Evolutionary conservation across 345 rosid genomes (phyloP), one percentile per base, ranked within the genome.

Genomic region (Excoecaria agallocha): DNA sequence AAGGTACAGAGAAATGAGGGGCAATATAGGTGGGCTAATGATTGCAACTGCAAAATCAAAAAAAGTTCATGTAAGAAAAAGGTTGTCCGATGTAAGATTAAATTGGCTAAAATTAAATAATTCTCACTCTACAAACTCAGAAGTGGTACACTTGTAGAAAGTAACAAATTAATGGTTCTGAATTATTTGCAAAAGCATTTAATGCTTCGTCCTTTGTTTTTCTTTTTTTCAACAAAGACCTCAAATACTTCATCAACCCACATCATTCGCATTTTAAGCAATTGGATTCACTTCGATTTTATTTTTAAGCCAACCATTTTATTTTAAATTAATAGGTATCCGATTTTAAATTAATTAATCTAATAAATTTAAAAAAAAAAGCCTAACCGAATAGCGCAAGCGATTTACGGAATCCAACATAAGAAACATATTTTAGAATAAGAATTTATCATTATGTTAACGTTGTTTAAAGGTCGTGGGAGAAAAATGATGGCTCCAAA

Each of bases 401-500:
- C 2, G 30, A 30, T 0, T 30, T 30, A 30, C 30, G 1, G 2
- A 1, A 30, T 30, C 30, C 30, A 30, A 30, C 30, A 1, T 30
- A 30, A 30, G 30, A 30, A 30, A 30, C 30, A 30, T 30, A 30
- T n/a, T n/a, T n/a, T 30, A 30, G 30, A 30, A 30, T 30, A 30
- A 30, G 30, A 30, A 30, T 30, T 30, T 30, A 30, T 30, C 2
- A 30, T 30, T 30, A 30, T 61, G 61, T 69, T 38, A 71, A 76
- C 79, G 71, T 72, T 75, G 79, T 17, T 37, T 60, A 80, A 76
- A 37, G 76, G 24, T 6, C 30, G 20, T 19, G 9, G 56, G 37
- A 55, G 76, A 25, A 64, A 16, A 48, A 59, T 68, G 52, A 56
- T 13, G n/a, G n/a, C n/a, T 3, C 30, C 2, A 41, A 59, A 19